phyloP scores from a whole-genome alignment of 176 grass and related monocot species.

The Urochloa ruziziensis region DNA sequence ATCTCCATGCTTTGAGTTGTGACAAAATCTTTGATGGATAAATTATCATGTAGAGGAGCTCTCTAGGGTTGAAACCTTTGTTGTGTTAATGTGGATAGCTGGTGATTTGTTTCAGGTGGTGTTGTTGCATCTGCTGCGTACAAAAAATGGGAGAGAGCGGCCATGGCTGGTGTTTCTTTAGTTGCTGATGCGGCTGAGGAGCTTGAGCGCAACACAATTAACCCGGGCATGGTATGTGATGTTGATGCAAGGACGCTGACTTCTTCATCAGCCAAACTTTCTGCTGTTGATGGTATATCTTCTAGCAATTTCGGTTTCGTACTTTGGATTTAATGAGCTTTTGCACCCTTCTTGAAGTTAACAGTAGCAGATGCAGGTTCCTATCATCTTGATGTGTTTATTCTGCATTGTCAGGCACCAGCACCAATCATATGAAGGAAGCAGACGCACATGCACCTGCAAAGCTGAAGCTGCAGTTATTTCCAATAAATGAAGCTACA shows the following conservation, averaged over 20 bases:
- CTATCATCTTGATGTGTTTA: slow-evolving; percentile 21
- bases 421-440: slow-evolving; percentile 55
- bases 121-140: slow-evolving; percentile 67
- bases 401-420: slow-evolving; percentile 46
- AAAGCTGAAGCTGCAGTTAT: slow-evolving; percentile 93
- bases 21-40: slow-evolving; percentile 1
- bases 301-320: slow-evolving; percentile 5
- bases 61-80: slow-evolving; percentile 12
- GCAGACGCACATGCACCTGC: slow-evolving; percentile 50
- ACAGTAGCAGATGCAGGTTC: neutral
- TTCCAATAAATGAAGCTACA: slow-evolving; percentile 95
- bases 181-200: slow-evolving; percentile 99
- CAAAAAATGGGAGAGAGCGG: slow-evolving; percentile 95
- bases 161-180: slow-evolving; percentile 96
- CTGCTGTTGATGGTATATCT: slow-evolving; percentile 52
- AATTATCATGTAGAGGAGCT: neutral
- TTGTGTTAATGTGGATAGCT: slow-evolving; percentile 37
- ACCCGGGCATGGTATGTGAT: slow-evolving; percentile 17
- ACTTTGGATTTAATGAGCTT: neutral
- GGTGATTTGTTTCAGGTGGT: slow-evolving; percentile 46
- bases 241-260: slow-evolving; percentile 31
- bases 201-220: slow-evolving; percentile 57
- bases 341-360: neutral
- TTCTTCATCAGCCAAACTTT: slow-evolving; percentile 44
- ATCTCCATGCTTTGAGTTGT: slow-evolving; percentile 1